These are phyloP conservation scores for Epichloe amarillans DNA, from an alignment of 2,329 filamentous ascomycete genomes.

Conservation along the genomic window DNA sequence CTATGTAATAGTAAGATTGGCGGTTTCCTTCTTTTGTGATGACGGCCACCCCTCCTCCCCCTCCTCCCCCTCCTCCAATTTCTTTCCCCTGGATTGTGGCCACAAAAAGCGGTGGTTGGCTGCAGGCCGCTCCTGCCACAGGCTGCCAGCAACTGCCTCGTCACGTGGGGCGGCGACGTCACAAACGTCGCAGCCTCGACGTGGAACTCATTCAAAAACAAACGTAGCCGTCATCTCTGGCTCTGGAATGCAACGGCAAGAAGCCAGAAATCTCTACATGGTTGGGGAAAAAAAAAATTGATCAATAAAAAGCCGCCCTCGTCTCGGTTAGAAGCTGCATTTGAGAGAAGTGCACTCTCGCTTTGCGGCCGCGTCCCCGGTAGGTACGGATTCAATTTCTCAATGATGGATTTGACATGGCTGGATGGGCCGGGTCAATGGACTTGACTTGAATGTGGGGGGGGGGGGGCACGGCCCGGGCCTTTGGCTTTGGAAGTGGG, in stretches of 20 bases:
- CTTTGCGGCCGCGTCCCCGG: too few relatives aligned
- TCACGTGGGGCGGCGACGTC: slow-evolving; percentile 1
- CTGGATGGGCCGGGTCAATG: too few relatives aligned
- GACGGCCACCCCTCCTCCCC: background rate
- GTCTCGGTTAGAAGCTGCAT: too few relatives aligned
- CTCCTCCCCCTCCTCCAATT: background rate
- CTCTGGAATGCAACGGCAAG: background rate
- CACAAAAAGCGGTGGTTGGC: background rate
- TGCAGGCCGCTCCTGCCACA: background rate
- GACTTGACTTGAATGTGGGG: background rate
- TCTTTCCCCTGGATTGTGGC: background rate
- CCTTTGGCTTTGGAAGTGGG: background rate
- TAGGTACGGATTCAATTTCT: too few relatives aligned
- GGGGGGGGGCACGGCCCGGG: background rate
- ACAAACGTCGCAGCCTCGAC: background rate
- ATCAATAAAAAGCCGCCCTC: too few relatives aligned
- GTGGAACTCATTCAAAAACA: background rate
- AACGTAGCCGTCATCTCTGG: background rate
- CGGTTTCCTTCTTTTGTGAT: background rate
- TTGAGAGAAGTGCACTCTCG: too few relatives aligned
- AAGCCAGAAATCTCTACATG: too few relatives aligned
- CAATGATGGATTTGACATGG: too few relatives aligned
- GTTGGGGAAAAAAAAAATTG: fast-evolving
- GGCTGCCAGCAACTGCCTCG: background rate
- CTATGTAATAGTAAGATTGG: background rate